Percentiles rank a stretch among this genome's conserved stretches.
These are phyloP conservation scores for Sphagnurus paluster DNA, from an alignment of 1,284 basidiomycete genomes.

Conservation along the genomic window DNA sequence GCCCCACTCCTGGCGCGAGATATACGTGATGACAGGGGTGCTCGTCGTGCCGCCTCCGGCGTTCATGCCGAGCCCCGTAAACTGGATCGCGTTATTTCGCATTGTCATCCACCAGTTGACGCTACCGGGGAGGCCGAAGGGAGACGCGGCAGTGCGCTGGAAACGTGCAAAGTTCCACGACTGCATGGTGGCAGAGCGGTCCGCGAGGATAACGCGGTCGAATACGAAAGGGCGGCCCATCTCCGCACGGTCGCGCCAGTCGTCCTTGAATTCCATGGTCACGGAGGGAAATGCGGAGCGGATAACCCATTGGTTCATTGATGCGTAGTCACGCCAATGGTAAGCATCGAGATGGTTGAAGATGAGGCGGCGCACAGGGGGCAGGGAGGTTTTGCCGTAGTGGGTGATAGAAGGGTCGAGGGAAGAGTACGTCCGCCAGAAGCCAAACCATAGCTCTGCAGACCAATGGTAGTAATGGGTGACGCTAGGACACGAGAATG, in stretches of 20 bases:
- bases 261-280: slow-evolving; percentile 72
- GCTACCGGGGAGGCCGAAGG: slow-evolving; percentile 73
- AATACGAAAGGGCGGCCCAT: slow-evolving; percentile 74
- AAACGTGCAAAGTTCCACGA: slow-evolving; percentile 67
- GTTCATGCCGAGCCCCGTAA: slow-evolving; percentile 55
- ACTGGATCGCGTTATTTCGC: slow-evolving; percentile 69
- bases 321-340: slow-evolving; percentile 86
- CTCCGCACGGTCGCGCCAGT: slow-evolving; percentile 77
- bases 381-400: slow-evolving; percentile 67
- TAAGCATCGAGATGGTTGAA: slow-evolving; percentile 72
- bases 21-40: slow-evolving; percentile 80
- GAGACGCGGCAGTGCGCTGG: slow-evolving; percentile 72
- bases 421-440: slow-evolving; percentile 86
- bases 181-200: slow-evolving; percentile 80
- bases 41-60: slow-evolving; percentile 37
- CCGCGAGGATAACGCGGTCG: slow-evolving; percentile 80
- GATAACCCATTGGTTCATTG: slow-evolving; percentile 80
- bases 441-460: slow-evolving; percentile 85
- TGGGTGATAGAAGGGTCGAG: slow-evolving; percentile 69
- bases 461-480: slow-evolving; percentile 85
- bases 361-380: slow-evolving; percentile 70
- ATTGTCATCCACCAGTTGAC: slow-evolving; percentile 82
- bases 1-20: slow-evolving; percentile 86
- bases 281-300: slow-evolving; percentile 76
- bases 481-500: slow-evolving; percentile 47